Evolutionary conservation across 2,329 filamentous ascomycete genomes (phyloP).

Genomic region (Colletotrichum phormii): DNA sequence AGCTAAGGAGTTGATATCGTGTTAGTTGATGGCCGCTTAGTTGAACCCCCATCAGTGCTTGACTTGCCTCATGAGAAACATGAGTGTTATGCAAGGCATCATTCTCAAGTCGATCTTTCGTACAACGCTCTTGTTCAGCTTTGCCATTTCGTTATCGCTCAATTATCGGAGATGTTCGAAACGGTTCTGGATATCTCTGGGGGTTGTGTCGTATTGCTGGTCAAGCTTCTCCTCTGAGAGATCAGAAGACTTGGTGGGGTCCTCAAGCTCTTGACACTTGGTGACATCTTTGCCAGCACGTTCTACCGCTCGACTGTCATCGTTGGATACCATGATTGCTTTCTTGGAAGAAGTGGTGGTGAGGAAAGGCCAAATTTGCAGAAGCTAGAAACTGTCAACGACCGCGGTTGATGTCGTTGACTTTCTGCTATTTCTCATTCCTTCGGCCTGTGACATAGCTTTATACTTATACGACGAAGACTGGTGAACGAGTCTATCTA

Average conservation of each 20-base stretch:
- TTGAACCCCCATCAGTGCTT: neutral
- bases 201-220: neutral
- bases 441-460: neutral
- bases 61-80: conserved; percentile 44
- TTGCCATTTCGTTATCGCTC: conserved; percentile 39
- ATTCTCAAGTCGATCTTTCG: conserved; percentile 47
- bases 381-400: neutral
- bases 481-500: too few species aligned
- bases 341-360: too few species aligned
- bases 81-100: conserved; percentile 44
- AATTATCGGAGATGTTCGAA: conserved; percentile 41
- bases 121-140: conserved; percentile 43
- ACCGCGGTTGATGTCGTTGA: neutral
- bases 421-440: too few species aligned
- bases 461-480: conserved; percentile 12
- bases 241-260: neutral
- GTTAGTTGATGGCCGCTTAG: neutral
- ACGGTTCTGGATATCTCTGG: conserved; percentile 40
- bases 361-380: neutral
- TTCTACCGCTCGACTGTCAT: neutral
- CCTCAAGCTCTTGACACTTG: conserved; percentile 22
- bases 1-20: conserved; percentile 45
- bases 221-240: neutral
- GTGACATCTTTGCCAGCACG: conserved; percentile 7
- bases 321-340: neutral